Evolutionary conservation across 257 asterid genomes (phyloP).

Genomic region (Solanum etuberosum): DNA sequence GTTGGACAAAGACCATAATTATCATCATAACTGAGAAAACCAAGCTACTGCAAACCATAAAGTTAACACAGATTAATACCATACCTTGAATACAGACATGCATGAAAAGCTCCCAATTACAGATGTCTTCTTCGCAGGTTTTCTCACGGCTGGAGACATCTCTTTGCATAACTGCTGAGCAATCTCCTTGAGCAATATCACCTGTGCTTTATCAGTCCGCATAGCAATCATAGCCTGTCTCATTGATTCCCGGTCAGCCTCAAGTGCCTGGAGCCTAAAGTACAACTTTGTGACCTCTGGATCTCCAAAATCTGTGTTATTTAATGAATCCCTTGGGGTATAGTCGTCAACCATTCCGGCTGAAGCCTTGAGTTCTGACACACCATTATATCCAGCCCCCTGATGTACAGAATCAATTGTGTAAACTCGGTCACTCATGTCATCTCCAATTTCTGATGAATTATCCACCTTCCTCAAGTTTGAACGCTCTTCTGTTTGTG

Average conservation of each 20-base stretch:
- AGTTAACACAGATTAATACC: neutral
- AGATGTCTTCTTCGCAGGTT: constrained; percentile 46
- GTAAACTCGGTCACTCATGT: constrained; percentile 71
- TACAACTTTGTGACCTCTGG: constrained; percentile 79
- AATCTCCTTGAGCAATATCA: constrained; percentile 80
- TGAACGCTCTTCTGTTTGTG: constrained; percentile 43
- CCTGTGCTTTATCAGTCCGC: constrained; percentile 89
- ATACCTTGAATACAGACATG: constrained; percentile 71
- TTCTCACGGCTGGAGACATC: constrained; percentile 47
- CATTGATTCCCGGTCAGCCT: constrained; percentile 98
- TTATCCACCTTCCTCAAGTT: constrained; percentile 41
- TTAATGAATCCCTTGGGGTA: constrained; percentile 48
- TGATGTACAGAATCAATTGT: constrained; percentile 78
- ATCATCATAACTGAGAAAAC: constrained; percentile 47
- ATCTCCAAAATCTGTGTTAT: constrained; percentile 36
- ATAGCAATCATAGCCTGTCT: constrained; percentile 80
- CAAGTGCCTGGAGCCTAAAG: constrained; percentile 87
- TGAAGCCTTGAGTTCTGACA: constrained; percentile 41
- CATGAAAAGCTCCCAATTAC: constrained; percentile 34
- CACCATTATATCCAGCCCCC: constrained; percentile 29
- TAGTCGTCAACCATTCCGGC: constrained; percentile 38
- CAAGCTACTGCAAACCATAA: neutral
- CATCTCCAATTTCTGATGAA: constrained; percentile 70
- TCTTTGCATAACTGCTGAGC: constrained; percentile 83
- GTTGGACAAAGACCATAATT: neutral